Evolutionary conservation across 2,329 filamentous ascomycete species (phyloP), one percentile per base, ranked within the genome.

Genomic region (Verticillium nubilum): DNA sequence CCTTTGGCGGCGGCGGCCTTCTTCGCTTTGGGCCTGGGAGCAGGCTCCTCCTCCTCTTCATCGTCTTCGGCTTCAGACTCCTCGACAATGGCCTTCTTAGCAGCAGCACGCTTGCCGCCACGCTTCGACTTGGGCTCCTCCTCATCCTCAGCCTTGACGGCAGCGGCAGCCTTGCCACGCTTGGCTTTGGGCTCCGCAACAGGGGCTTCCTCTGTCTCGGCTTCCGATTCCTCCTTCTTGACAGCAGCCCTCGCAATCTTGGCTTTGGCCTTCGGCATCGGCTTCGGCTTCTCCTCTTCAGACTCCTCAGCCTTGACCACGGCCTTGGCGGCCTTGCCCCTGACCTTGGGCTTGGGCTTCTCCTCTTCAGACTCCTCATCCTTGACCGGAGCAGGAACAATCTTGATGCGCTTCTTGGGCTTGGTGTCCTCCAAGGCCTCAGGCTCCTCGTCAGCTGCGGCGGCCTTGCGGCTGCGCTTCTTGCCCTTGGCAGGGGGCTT

Each of bases 161-260:
- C 31, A 29, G 52, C 31, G 1, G 57, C 50, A n/a, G 50, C 52
- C 42, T 62, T 62, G 27, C 47, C 25, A 19, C 56, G 59, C 66
- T 72, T 76, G 25, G 70, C 65, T 64, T 73, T 75, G 37, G 58
- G 26, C 61, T 75, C 74, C 26, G 72, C 65, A 58, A 70, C 67
- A 13, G 71, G 70, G 60, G 75, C 66, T 15, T 73, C 70, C 19
- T 73, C 67, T 4, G 68, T 69, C 7, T 73, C 72, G 12, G 73
- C 70, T 4, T 69, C 68, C 6, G 63, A 59, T 2, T 62, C 68
- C 63, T 73, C 74, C 15, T 57, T 27, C 66, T 73, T 74, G 54
- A 70, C 69, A 23, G 68, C 68, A 58, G 71, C 68, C 65, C 75
- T 74, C 12, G 19, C 33, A 19, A 7, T 17, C 59, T 65, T 66